Conservation (phyloP, 164 flowering plant species). For the Aristolochia californica region DNA sequence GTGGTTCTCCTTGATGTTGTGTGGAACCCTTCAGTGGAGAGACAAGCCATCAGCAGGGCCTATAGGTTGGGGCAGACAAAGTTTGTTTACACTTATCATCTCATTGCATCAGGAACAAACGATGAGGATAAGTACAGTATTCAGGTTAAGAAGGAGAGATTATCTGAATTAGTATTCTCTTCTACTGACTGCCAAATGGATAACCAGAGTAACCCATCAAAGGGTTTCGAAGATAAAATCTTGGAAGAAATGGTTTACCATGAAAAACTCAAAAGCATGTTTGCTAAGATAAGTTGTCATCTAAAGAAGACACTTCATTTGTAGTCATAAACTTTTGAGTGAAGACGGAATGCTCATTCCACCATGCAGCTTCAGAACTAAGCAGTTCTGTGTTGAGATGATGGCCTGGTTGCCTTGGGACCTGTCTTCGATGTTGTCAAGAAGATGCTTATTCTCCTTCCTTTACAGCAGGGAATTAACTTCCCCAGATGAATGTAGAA, state of each 20-base stretch:
- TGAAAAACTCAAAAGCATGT: conserved; percentile 28
- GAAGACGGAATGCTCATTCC: too few species aligned
- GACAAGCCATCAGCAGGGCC: conserved; percentile 78
- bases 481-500: too few species aligned
- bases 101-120: conserved; percentile 37
- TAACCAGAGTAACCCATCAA: conserved; percentile 2
- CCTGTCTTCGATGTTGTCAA: too few species aligned
- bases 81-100: conserved; percentile 58
- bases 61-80: conserved; percentile 68
- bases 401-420: too few species aligned
- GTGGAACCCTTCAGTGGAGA: conserved; percentile 84
- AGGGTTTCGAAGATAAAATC: conserved; percentile 32
- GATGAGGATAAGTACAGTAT: conserved; percentile 38
- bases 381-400: too few species aligned
- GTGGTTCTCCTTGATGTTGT: conserved; percentile 73
- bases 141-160: conserved; percentile 38
- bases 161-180: conserved; percentile 54
- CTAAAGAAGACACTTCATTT: conserved; percentile 26
- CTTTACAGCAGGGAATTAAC: too few species aligned
- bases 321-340: neutral
- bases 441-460: too few species aligned
- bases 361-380: too few species aligned
- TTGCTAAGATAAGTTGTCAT: conserved; percentile 34
- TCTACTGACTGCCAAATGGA: conserved; percentile 7
- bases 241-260: conserved; percentile 43